Conservation (phyloP, 139 green algal species). For the Chlamydomonas asymmetrica region DNA sequence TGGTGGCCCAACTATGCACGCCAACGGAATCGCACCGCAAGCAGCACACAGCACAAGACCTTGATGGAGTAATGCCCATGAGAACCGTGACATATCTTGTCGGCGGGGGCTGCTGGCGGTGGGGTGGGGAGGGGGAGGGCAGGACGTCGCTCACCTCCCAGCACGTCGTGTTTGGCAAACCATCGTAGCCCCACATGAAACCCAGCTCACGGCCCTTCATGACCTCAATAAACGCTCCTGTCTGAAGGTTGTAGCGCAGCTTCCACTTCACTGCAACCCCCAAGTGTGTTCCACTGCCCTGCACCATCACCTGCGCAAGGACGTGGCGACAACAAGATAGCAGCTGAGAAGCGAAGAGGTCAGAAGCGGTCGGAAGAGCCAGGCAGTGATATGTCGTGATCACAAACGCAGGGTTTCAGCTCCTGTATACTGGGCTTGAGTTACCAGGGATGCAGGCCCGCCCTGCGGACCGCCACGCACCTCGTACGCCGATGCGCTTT, state of each 20-base stretch:
- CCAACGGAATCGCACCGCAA: background rate
- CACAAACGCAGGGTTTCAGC: too few species aligned
- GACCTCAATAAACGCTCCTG: conserved; percentile 44
- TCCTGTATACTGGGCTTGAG: too few species aligned
- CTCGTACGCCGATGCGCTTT: too few species aligned
- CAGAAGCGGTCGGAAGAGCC: too few species aligned
- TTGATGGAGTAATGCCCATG: background rate
- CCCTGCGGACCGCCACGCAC: too few species aligned
- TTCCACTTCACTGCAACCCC: conserved; percentile 42
- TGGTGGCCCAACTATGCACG: background rate
- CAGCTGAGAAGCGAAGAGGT: too few species aligned
- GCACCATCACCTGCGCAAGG: conserved; percentile 8
- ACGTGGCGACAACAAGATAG: too few species aligned
- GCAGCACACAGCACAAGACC: background rate
- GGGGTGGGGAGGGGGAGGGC: too few species aligned
- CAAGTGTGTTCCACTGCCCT: conserved; percentile 36
- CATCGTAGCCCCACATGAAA: conserved; percentile 47
- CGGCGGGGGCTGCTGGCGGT: background rate
- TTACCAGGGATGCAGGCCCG: too few species aligned
- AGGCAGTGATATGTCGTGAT: too few species aligned
- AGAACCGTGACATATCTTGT: background rate
- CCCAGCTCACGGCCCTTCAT: conserved; percentile 32
- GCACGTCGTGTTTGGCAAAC: conserved; percentile 27
- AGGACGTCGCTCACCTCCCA: conserved; percentile 48
- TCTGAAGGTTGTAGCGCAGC: conserved; percentile 21